These are phyloP conservation scores for Orychophragmus violaceus DNA, from an alignment of 345 rosid species.

Conservation along the genomic window DNA sequence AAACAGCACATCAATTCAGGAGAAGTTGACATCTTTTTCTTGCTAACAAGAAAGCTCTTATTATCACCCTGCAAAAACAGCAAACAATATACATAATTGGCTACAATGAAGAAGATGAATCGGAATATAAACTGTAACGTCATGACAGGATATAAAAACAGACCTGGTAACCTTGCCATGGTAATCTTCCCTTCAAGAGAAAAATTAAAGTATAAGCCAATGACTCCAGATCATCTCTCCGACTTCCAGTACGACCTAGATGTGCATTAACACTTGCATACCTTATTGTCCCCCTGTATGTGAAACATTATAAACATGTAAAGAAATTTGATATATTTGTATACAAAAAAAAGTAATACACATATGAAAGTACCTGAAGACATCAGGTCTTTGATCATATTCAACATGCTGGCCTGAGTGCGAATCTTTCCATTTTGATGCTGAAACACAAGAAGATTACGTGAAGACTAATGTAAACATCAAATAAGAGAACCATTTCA, in stretches of 20 bases:
- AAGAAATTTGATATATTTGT: not conserved
- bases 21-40: constrained; percentile 93
- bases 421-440: constrained; percentile 79
- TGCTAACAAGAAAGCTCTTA: constrained; percentile 88
- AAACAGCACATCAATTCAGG: constrained; percentile 87
- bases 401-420: constrained; percentile 80
- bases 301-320: not conserved
- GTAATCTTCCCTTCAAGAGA: constrained; percentile 81
- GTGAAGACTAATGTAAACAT: not conserved
- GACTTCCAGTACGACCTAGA: constrained; percentile 88
- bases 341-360: not conserved
- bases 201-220: constrained; percentile 90
- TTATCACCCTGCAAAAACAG: constrained; percentile 67
- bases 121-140: not conserved
- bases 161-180: constrained; percentile 98
- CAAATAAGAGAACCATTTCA: not conserved
- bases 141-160: constrained; percentile 2
- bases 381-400: constrained; percentile 96
- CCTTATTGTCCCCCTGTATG: constrained; percentile 83
- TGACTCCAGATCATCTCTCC: constrained; percentile 96
- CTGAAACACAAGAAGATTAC: constrained; percentile 38
- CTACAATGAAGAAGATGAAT: not conserved
- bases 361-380: constrained; percentile 56
- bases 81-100: not conserved
- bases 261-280: constrained; percentile 97